Conservation (phyloP, 1,139 yeast genomes). For the Hemisphaericaspora xylanilytica region DNA sequence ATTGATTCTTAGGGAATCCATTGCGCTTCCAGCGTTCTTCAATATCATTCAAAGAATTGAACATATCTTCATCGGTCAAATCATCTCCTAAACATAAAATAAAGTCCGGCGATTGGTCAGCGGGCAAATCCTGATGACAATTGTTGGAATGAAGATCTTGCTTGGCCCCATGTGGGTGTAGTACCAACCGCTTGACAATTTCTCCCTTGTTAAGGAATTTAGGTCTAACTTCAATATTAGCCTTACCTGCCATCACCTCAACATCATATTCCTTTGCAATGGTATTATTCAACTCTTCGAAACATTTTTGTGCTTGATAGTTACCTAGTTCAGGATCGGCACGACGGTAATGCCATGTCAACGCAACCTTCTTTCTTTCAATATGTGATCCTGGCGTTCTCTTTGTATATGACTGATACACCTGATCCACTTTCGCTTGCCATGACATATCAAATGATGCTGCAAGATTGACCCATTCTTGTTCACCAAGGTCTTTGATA, state of each 20-base stretch:
- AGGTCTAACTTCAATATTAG: constrained; percentile 95
- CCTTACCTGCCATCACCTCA: constrained; percentile 92
- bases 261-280: constrained; percentile 73
- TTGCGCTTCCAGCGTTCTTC: constrained; percentile 48
- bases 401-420: constrained; percentile 73
- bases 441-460: constrained; percentile 88
- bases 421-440: constrained; percentile 77
- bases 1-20: constrained; percentile 39
- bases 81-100: constrained; percentile 93
- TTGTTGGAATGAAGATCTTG: constrained; percentile 32
- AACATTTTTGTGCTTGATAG: constrained; percentile 77
- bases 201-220: constrained; percentile 94
- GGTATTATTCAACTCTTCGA: constrained; percentile 57
- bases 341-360: constrained; percentile 97
- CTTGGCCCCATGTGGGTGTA: constrained; percentile 55
- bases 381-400: constrained; percentile 87
- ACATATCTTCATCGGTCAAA: constrained; percentile 97
- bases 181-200: constrained; percentile 77
- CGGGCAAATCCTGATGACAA: constrained; percentile 23
- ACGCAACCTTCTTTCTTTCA: constrained; percentile 87
- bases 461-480: constrained; percentile 80
- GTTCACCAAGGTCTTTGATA: constrained; percentile 63
- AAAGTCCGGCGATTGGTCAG: constrained; percentile 69
- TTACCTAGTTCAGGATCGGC: constrained; percentile 91
- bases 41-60: constrained; percentile 63